These are phyloP conservation scores for Irpex sp. DNA, from an alignment of 1,284 basidiomycete species.

Conservation along the genomic window DNA sequence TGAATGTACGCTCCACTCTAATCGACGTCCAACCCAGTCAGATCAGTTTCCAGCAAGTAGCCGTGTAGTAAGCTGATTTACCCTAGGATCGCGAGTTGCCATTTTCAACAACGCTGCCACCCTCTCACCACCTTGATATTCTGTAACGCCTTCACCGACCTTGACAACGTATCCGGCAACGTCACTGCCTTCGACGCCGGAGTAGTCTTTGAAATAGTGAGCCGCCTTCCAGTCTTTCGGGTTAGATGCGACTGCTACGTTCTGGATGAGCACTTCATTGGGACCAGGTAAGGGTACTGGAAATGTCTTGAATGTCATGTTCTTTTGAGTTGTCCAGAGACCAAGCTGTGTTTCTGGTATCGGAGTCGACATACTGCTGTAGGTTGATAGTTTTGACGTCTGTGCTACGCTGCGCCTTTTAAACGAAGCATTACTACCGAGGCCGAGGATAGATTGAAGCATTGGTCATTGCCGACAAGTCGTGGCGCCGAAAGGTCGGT, in stretches of 20 bases:
- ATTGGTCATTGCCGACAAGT: too few relatives aligned
- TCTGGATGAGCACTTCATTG: conserved; percentile 11
- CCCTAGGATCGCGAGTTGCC: background rate
- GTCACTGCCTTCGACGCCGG: conserved; percentile 50
- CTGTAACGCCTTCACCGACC: conserved; percentile 48
- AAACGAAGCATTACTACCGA: too few relatives aligned
- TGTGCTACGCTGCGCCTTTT: too few relatives aligned
- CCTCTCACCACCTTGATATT: conserved; percentile 46
- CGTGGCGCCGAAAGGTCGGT: too few relatives aligned
- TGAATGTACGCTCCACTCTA: background rate
- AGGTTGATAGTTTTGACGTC: too few relatives aligned
- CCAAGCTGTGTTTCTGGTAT: background rate
- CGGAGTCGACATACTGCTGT: background rate
- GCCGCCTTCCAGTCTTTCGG: conserved; percentile 25
- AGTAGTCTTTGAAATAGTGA: conserved; percentile 29
- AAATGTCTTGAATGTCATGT: background rate
- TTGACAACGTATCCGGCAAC: conserved; percentile 51
- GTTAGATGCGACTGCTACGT: conserved; percentile 9
- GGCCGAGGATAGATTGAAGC: too few relatives aligned
- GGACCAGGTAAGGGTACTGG: conserved; percentile 3
- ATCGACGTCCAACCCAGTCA: background rate
- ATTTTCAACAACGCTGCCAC: background rate
- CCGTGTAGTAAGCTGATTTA: background rate
- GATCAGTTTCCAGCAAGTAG: too few relatives aligned
- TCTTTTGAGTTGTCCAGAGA: background rate